Evolutionary conservation across 2,329 filamentous ascomycete species (phyloP), one percentile per base, ranked within the genome.

Genomic region (Lasiodiplodia citricola): DNA sequence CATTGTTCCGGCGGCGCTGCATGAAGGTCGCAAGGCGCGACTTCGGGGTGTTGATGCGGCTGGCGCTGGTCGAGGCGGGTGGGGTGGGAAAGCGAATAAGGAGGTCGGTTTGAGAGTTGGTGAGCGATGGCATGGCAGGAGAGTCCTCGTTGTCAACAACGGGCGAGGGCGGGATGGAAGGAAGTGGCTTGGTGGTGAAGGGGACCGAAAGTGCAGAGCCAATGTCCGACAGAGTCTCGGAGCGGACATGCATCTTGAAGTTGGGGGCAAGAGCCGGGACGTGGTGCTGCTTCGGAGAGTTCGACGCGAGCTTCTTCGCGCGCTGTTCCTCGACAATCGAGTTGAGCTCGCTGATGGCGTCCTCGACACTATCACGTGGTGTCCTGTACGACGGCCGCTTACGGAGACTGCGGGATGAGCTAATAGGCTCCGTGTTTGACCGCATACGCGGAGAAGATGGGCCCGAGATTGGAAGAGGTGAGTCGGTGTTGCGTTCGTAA

Each of bases 151-250:
- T 62, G 21, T 68, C 66, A 5, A 35, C 44, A 2, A 62, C 56
- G 23, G 66, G 66, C 16, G 58, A 63, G 7, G 47, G 44, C 7
- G 66, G 58, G 13, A 63, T 35, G 3, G 57, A 63, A 10, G 66
- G 58, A n/a, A 68, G 50, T 2, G 57, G 66, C 10, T 67, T 67
- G 11, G 52, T 47, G 4, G 51, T 44, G 35, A 81, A 71, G 0
- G 82, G 82, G 4, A 78, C 76, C 5, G 82, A 83, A 70, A 85
- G 82, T 0, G 80, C 82, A 35, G 81, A 83, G 25, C 83, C 83
- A 54, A 84, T 85, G 47, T 83, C 82, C 4, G 76, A 81, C n/a
- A 85, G 78, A 0, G 83, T 84, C 70, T 84, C 79, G 5, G 81
- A 81, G 68, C 83, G 78, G 18, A 82, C 83, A n/a, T 79, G 78